Percentiles rank a stretch among this genome's conserved stretches.
Conservation (phyloP, 495 filamentous ascomycete genomes). For the Penicillium manginii region DNA sequence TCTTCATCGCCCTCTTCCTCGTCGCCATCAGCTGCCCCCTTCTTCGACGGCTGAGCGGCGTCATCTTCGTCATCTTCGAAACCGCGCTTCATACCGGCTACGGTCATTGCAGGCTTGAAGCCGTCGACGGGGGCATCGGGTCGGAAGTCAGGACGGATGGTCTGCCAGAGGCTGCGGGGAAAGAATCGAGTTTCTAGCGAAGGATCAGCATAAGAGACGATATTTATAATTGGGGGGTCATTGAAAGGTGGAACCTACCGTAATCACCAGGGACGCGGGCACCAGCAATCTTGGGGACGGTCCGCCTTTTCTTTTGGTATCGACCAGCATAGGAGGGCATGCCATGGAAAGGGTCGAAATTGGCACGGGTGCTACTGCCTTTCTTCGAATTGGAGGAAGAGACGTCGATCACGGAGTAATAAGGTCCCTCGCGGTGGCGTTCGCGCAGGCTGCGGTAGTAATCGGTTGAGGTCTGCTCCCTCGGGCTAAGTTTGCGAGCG, state of each 20-base stretch:
- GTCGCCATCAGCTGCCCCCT: constrained; percentile 43
- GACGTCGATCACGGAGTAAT: constrained; percentile 59
- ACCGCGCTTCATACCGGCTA: constrained; percentile 38
- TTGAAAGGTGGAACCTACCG: constrained; percentile 37
- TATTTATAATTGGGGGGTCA: background rate
- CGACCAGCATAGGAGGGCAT: constrained; percentile 61
- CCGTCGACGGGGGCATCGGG: constrained; percentile 39
- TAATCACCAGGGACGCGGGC: constrained; percentile 43
- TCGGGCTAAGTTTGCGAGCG: constrained; percentile 33
- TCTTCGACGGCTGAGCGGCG: constrained; percentile 34
- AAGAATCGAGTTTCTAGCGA: constrained; percentile 57
- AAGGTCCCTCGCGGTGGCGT: constrained; percentile 57
- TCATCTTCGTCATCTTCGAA: constrained; percentile 55
- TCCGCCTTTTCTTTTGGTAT: constrained; percentile 58
- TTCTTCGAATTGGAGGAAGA: constrained; percentile 47
- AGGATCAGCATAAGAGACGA: background rate
- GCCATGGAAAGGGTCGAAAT: constrained; percentile 62
- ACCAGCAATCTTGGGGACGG: constrained; percentile 48
- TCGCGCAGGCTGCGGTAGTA: constrained; percentile 54
- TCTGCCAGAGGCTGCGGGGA: constrained; percentile 57
- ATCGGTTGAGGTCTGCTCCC: constrained; percentile 46
- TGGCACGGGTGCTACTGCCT: constrained; percentile 39
- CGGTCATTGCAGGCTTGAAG: constrained; percentile 25
- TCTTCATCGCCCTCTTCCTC: constrained; percentile 42
- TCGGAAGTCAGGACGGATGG: constrained; percentile 52